Base-by-base conservation (phyloP, 1,139 yeast species). In the Casaregolazyma suthepensis region DNA sequence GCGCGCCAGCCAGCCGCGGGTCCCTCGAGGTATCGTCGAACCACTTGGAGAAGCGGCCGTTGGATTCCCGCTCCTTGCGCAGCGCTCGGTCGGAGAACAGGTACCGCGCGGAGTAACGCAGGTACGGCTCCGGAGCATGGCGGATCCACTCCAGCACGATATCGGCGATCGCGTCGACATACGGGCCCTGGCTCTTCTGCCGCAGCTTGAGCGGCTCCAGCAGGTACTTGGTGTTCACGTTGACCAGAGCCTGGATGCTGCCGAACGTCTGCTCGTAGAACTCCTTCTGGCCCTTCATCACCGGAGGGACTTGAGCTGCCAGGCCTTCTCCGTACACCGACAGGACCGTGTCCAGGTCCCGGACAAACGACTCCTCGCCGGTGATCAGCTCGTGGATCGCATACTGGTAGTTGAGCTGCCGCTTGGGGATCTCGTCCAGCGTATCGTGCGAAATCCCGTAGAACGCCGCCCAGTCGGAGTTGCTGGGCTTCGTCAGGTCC, bases 341-440 rank as follows among this genome's bases (percentile, higher is more conserved):
- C 2, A 85, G 75, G 56, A 87, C 84, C 6, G 87, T 81, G 58
- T 77, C 75, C 2, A 91, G 84, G 63, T 89, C 78, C 53, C 80
- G 82, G 29, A 87, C 77, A 55, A 85, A 86, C n/a, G 82, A 79
- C 60, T 85, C 90, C 59, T 88, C 96, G 52, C 83, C 80, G 54
- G 84, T 76, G 38, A 89, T 79, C 48, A 88, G 71, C 65, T 89
- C 96, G 67, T 86, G 91, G 5, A 88, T 79, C 50, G 84, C 82
- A 52, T 88, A 85, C 65, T 89, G 96, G 43, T 84, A 76, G 63
- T 82, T 82, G 10, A 85, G 75, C 51, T 81, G 80, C 10, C 71
- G 71, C 29, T 79, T 80, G 54, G 80, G 85, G 13, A 83, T 72
- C 42, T 75, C 79, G 12, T 75, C 70, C 38, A 86, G 65, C 50